Base-by-base conservation (phyloP, 257 asterid genomes). In the Solanum tarijense region DNA sequence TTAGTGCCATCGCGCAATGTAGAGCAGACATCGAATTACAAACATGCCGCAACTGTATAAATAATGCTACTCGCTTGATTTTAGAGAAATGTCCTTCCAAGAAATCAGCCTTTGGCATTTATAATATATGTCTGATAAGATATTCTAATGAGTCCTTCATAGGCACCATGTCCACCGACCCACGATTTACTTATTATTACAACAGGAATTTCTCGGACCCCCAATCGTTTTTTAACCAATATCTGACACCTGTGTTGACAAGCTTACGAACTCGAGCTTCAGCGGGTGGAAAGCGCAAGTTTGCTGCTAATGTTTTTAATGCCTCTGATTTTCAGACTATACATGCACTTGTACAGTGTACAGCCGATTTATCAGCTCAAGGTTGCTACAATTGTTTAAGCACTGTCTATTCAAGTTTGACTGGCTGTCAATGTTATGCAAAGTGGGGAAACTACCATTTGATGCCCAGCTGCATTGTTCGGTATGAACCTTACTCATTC, bases 1-100 rank as follows among this genome's bases (percentile, higher is more conserved):
- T 58, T 69, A 41, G 86, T 41, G 90, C 89, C 9, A 12, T 89
- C 14, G 88, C 85, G n/a, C 86, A 89, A 29, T 93, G 94, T 66
- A 58, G 93, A 34, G 92, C 90, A 3, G 94, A 92, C 11, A 41
- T 83, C 7, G 69, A 81, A 58, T 52, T 35, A 7, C 38, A 76
- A 12, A 9, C n/a, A 5, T 93, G 95, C 73, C 90, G 86, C 5
- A 20, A 2, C 10, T 92, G 92, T 79, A 27, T 91, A 14, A 16
- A 7, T 7, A 9, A 75, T n/a, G 81, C 89, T 3, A 36, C 83
- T 3, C 12, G 9, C 0, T 60, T 65, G 48, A 32, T 92, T 18
- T 3, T 65, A 62, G 4, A 10, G 3, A 13, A 2, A 1, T 93
- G 94, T 55, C 88, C 92, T 11, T 12, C 82, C 27, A 82, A 76